These are phyloP conservation scores for Boletus sp. DNA, from an alignment of 768 basidiomycete species.

Conservation along the genomic window DNA sequence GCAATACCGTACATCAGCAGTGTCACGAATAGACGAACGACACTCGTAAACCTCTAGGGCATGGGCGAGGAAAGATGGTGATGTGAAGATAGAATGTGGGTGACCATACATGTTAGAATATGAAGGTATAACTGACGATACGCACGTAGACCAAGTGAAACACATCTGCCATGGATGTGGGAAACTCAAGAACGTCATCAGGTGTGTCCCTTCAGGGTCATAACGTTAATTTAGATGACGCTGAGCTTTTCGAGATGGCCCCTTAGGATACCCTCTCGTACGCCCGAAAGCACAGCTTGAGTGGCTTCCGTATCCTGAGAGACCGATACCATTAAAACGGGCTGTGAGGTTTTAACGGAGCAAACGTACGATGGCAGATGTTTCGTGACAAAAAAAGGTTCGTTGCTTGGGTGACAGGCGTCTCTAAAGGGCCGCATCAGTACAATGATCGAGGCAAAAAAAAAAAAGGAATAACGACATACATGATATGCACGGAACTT, in stretches of 20 bases:
- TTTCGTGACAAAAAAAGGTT: constrained; percentile 67
- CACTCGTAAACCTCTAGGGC: too few relatives aligned
- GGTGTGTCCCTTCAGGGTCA: too few relatives aligned
- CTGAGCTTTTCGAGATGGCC: constrained; percentile 32
- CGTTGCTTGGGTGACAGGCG: constrained; percentile 55
- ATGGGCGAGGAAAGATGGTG: too few relatives aligned
- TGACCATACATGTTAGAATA: too few relatives aligned
- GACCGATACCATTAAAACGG: background rate
- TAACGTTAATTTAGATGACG: constrained; percentile 22
- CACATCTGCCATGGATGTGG: too few relatives aligned
- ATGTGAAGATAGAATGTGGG: too few relatives aligned
- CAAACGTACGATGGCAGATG: constrained; percentile 62
- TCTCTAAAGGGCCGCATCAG: constrained; percentile 37
- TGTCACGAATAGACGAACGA: too few relatives aligned
- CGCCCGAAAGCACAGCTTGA: constrained; percentile 37
- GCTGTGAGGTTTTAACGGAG: background rate
- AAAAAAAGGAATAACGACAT: constrained; percentile 21
- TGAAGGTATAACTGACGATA: too few relatives aligned
- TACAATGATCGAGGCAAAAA: background rate
- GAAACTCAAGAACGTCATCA: too few relatives aligned
- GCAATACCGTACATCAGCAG: too few relatives aligned
- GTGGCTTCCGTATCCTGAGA: constrained; percentile 40
- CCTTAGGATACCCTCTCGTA: constrained; percentile 42
- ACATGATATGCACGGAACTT: constrained; percentile 66
- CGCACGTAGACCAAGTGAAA: too few relatives aligned